These are phyloP conservation scores for Dryas drummondii DNA, from an alignment of 306 rosid genomes.

Conservation along the genomic window DNA sequence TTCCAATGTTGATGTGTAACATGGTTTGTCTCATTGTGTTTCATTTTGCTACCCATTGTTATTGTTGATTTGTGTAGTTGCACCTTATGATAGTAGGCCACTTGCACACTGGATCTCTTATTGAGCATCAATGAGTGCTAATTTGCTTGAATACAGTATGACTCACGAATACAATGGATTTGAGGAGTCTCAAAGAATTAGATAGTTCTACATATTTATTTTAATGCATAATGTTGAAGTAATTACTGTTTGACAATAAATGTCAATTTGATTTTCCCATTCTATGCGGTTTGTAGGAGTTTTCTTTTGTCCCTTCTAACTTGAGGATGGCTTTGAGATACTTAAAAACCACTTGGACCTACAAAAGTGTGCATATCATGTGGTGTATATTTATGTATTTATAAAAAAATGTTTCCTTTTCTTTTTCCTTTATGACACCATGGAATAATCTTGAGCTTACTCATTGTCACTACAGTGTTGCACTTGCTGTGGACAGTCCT, in stretches of 20 bases:
- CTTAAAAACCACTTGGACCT: slow-evolving; percentile 3
- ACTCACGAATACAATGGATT: background rate
- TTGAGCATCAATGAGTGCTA: background rate
- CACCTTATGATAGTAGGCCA: background rate
- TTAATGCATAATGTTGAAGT: background rate
- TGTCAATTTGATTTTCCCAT: background rate
- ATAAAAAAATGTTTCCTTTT: slow-evolving; percentile 2
- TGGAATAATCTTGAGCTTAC: slow-evolving; percentile 17
- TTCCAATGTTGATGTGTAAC: slow-evolving; percentile 12
- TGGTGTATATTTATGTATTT: background rate
- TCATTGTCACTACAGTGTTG: slow-evolving; percentile 58
- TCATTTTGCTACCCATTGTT: background rate
- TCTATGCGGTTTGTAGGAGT: background rate
- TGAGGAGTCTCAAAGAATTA: background rate
- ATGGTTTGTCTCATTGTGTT: slow-evolving; percentile 17
- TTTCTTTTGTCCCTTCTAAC: background rate
- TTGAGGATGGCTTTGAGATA: background rate
- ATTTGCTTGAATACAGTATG: background rate
- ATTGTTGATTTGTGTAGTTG: background rate
- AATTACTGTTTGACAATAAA: background rate
- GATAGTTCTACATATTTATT: background rate
- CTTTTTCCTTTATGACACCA: slow-evolving; percentile 19
- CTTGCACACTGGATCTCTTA: background rate
- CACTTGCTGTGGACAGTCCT: slow-evolving; percentile 79
- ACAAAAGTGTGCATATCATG: background rate